Evolutionary conservation across 2,329 filamentous ascomycete genomes (phyloP), one percentile per base, ranked within the genome.

Genomic region (Ascochyta pisi): DNA sequence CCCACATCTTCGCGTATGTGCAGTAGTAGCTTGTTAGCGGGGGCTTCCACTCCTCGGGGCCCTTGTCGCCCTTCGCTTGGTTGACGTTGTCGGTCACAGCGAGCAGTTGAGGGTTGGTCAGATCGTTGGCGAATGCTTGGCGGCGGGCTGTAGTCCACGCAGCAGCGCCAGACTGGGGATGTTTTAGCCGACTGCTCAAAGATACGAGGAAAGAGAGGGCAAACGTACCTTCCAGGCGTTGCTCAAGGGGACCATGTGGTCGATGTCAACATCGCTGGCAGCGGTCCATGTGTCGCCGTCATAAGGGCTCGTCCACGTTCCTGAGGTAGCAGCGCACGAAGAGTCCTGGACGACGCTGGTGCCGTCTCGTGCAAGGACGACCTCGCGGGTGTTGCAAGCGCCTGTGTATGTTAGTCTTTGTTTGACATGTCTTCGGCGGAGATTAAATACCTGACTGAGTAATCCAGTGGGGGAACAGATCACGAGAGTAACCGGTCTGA

Each of bases 11-110:
- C 13, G 90, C 88, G 69, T 96, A 95, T 26, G 84, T 88, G 83
- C 91, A 95, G 74, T 90, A 84, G 77, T 91, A 94, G 60, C 80
- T 81, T 16, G 75, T 63, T 60, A 70, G 67, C 57, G 65, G 63
- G 12, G 90, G 91, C 79, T 91, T 89, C 90, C 91, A 96, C 10
- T 77, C 73, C 68, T 93, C 91, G 0, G 91, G 90, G 49, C 86
- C 86, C 62, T 81, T 78, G 73, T 92, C 90, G n/a, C 90, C 79
- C 81, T 94, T 95, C 31, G 78, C 63, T 65, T 86, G 80, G 77
- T 96, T 96, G 63, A 92, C 86, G 50, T 83, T 86, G 71, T 90
- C 89, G 4, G 90, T 94, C 8, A 95, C 90, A 31, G 91, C 89
- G 77, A 90, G 84, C 27, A 95, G 83, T 77, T 95, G 90, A 0